Evolutionary conservation across 2,329 filamentous ascomycete genomes (phyloP).

Genomic region (Fusarium pilosicola): DNA sequence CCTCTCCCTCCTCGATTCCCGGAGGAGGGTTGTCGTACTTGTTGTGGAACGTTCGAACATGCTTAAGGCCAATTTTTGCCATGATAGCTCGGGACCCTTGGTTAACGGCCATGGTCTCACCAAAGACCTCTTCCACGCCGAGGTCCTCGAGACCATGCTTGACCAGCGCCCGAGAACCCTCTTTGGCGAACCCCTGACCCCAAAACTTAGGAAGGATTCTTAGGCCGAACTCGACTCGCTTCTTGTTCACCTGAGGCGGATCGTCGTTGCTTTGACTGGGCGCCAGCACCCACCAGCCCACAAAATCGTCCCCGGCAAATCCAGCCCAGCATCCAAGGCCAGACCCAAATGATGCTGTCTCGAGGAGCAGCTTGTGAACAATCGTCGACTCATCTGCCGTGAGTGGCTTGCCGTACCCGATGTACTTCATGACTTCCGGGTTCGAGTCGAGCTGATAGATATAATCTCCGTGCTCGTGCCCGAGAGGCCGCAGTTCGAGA

Average conservation of each 20-base stretch:
- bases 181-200: constrained; percentile 46
- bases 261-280: constrained; percentile 30
- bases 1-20: constrained; percentile 43
- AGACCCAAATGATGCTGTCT: constrained; percentile 31
- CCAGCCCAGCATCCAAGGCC: constrained; percentile 38
- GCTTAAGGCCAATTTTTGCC: constrained; percentile 32
- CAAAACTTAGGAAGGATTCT: constrained; percentile 45
- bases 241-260: constrained; percentile 12
- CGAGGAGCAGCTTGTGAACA: constrained; percentile 39
- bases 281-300: constrained; percentile 47
- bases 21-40: constrained; percentile 41
- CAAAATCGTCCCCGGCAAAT: constrained; percentile 41
- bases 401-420: constrained; percentile 39
- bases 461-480: constrained; percentile 29
- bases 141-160: constrained; percentile 46
- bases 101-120: constrained; percentile 48
- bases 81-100: constrained; percentile 40
- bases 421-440: constrained; percentile 37
- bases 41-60: constrained; percentile 38
- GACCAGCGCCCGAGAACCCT: constrained; percentile 44
- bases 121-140: constrained; percentile 37
- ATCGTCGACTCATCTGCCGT: constrained; percentile 29
- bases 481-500: constrained; percentile 31
- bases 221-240: constrained; percentile 42
- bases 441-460: constrained; percentile 36